Evolutionary conservation across 2,329 filamentous ascomycete genomes (phyloP).

Genomic region (Proliferodiscus dingleyae): DNA sequence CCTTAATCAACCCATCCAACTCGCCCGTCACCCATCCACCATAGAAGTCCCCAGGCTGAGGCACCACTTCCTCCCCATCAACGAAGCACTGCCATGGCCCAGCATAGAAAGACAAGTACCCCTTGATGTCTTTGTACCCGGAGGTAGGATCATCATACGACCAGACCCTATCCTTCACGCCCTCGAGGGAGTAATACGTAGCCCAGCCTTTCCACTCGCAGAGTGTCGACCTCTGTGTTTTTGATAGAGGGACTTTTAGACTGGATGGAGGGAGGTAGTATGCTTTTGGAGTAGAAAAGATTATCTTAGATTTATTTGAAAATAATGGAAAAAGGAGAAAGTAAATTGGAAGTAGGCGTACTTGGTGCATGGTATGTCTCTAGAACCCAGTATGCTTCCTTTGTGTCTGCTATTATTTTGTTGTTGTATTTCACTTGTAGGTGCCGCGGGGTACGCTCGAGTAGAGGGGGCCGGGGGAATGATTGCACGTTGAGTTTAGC

Average conservation of each 20-base stretch:
- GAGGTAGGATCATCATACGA: slow-evolving; percentile 51
- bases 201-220: slow-evolving; percentile 60
- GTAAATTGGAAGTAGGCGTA: no score
- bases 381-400: slow-evolving; percentile 26
- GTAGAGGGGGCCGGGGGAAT: slow-evolving; percentile 54
- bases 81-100: slow-evolving; percentile 59
- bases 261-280: slow-evolving; percentile 55
- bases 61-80: slow-evolving; percentile 53
- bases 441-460: slow-evolving; percentile 50
- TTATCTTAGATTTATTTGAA: neutral
- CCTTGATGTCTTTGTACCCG: slow-evolving; percentile 48
- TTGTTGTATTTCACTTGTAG: slow-evolving; percentile 53
- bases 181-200: slow-evolving; percentile 50
- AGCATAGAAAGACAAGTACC: slow-evolving; percentile 55
- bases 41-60: slow-evolving; percentile 59
- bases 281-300: slow-evolving; percentile 34
- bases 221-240: slow-evolving; percentile 41
- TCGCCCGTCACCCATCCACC: slow-evolving; percentile 61
- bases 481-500: slow-evolving; percentile 49
- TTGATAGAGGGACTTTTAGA: slow-evolving; percentile 42
- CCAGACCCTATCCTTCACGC: slow-evolving; percentile 51
- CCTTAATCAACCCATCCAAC: slow-evolving; percentile 48
- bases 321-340: neutral
- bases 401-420: slow-evolving; percentile 52
- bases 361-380: slow-evolving; percentile 55